These are phyloP conservation scores for Aspergillus sp. DNA, from an alignment of 2,329 filamentous ascomycete genomes.

Conservation along the genomic window DNA sequence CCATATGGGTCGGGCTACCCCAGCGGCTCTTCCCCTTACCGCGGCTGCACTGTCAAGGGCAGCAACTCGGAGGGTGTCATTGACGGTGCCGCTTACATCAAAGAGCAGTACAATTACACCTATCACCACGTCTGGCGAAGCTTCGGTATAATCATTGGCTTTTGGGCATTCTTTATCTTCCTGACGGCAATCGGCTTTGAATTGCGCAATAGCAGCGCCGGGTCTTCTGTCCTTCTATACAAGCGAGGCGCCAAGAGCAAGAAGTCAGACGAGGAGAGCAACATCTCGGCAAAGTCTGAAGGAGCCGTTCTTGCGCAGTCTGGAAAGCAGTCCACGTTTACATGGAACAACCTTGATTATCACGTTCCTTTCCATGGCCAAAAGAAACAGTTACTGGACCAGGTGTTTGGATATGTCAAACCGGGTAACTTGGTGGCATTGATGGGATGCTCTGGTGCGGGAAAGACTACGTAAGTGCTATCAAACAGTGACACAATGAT, in stretches of 20 bases:
- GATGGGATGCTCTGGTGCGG: slow-evolving; percentile 80
- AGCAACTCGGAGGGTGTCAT: slow-evolving; percentile 40
- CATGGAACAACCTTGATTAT: slow-evolving; percentile 83
- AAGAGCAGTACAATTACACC: slow-evolving; percentile 56
- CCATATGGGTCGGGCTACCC: slow-evolving; percentile 49
- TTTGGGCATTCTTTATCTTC: slow-evolving; percentile 74
- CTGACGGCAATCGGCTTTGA: slow-evolving; percentile 77
- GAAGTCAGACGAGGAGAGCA: slow-evolving; percentile 6
- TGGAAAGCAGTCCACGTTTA: slow-evolving; percentile 69
- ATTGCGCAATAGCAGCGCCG: slow-evolving; percentile 42
- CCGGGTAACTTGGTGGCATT: slow-evolving; percentile 75
- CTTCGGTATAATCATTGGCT: slow-evolving; percentile 73
- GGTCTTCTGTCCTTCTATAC: slow-evolving; percentile 37
- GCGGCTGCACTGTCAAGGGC: slow-evolving; percentile 36
- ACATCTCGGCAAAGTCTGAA: neutral
- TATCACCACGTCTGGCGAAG: slow-evolving; percentile 65
- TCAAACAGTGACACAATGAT: neutral
- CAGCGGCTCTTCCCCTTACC: slow-evolving; percentile 21
- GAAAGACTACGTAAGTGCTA: slow-evolving; percentile 44
- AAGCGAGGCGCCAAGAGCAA: slow-evolving; percentile 35
- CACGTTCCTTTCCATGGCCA: slow-evolving; percentile 51
- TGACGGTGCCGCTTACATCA: slow-evolving; percentile 56
- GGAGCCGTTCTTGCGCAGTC: slow-evolving; percentile 47
- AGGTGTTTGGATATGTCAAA: slow-evolving; percentile 70
- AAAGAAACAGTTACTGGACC: slow-evolving; percentile 54